phyloP scores from a whole-genome alignment of 805 yeast genomes.

The Myxozyma kluyveri region DNA sequence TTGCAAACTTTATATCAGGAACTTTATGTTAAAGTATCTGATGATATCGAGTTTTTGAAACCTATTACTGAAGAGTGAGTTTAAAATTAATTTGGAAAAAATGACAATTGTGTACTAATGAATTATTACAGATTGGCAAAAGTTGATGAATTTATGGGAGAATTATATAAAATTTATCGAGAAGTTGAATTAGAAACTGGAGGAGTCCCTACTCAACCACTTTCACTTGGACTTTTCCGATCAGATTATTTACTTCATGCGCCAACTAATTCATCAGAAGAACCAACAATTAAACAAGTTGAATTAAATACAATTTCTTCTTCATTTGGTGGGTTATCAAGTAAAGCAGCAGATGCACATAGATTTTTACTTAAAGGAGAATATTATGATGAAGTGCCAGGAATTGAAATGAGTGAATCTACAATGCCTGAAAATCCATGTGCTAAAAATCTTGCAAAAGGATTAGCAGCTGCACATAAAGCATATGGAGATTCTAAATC shows the following conservation, averaged over 20 bases:
- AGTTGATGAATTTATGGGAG: slow-evolving; percentile 75
- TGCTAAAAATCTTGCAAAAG: slow-evolving; percentile 57
- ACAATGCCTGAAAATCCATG: slow-evolving; percentile 70
- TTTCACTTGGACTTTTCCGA: slow-evolving; percentile 80
- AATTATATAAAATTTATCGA: slow-evolving; percentile 58
- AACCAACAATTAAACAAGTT: slow-evolving; percentile 70
- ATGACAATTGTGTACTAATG: neutral
- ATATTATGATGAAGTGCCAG: slow-evolving; percentile 2
- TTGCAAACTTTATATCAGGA: slow-evolving; percentile 71
- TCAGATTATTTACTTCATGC: slow-evolving; percentile 79
- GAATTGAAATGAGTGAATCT: slow-evolving; percentile 5
- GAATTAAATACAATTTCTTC: slow-evolving; percentile 96
- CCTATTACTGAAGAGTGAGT: slow-evolving; percentile 47
- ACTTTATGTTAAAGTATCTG: slow-evolving; percentile 64
- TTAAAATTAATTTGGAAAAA: too few species aligned
- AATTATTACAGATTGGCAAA: slow-evolving; percentile 50
- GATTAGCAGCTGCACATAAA: slow-evolving; percentile 63
- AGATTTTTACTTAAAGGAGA: slow-evolving; percentile 41
- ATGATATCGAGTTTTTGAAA: slow-evolving; percentile 62
- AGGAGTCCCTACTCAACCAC: slow-evolving; percentile 56
- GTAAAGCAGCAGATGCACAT: slow-evolving; percentile 77
- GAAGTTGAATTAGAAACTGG: slow-evolving; percentile 44
- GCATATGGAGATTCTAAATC: slow-evolving; percentile 46
- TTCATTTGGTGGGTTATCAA: slow-evolving; percentile 87
- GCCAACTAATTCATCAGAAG: slow-evolving; percentile 41